Evolutionary conservation across 257 asterid species (phyloP).

Genomic region (Nicotiana paniculata): DNA sequence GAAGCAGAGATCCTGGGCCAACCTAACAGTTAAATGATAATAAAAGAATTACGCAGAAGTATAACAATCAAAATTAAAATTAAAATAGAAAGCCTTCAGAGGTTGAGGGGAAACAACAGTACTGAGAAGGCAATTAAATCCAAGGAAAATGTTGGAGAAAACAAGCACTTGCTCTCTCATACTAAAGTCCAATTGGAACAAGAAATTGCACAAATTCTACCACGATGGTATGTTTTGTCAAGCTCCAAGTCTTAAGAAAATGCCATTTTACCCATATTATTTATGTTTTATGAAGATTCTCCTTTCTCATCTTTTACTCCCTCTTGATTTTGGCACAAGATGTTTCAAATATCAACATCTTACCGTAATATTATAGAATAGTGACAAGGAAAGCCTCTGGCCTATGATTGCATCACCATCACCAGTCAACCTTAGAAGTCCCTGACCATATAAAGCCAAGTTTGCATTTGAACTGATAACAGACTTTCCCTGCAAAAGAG

Average conservation of each 20-base stretch:
- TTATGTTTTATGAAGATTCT: neutral
- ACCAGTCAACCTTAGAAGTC: slow-evolving; percentile 72
- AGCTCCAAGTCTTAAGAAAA: neutral
- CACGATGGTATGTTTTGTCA: neutral
- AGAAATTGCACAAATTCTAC: neutral
- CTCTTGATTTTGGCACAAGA: neutral
- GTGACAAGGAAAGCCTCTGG: slow-evolving; percentile 82
- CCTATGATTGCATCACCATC: slow-evolving; percentile 89
- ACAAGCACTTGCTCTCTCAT: slow-evolving; percentile 3
- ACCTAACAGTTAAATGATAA: slow-evolving; percentile 39
- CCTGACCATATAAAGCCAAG: slow-evolving; percentile 86
- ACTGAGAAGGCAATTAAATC: neutral
- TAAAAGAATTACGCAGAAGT: slow-evolving; percentile 16
- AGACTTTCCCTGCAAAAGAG: slow-evolving; percentile 63
- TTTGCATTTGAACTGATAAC: slow-evolving; percentile 86
- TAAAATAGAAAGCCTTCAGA: neutral
- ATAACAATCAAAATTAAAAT: slow-evolving; percentile 5
- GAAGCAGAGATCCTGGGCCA: slow-evolving; percentile 90
- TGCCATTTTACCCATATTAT: neutral
- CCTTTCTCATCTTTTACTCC: neutral
- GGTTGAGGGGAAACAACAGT: slow-evolving; percentile 10
- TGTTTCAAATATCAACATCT: slow-evolving; percentile 23
- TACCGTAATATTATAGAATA: slow-evolving; percentile 88
- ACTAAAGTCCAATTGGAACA: neutral
- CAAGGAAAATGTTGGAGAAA: neutral